Evolutionary conservation across 1,139 yeast species (phyloP), one percentile per base, ranked within the genome.

Genomic region (Wickerhamomyces sp.): DNA sequence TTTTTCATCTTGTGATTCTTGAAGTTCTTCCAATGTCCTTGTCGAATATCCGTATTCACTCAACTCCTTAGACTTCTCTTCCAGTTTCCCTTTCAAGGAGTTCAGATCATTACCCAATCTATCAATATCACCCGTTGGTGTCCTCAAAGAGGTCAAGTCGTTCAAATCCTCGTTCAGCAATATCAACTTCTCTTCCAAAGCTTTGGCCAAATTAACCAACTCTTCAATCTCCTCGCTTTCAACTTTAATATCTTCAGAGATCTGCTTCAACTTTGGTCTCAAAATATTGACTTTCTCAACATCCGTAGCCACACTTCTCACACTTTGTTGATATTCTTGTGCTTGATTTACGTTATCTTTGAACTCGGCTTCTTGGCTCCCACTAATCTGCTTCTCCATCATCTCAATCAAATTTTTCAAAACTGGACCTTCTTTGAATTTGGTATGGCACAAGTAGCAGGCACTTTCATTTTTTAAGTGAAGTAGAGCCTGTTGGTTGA

Each of bases 371-470:
- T 55, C 62, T 38, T 52, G 51, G 5, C 46, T 49, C 4, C 49
- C 50, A 37, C 54, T 54, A 0, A 66, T 59, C 37, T 58, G 57
- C 3, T 44, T 41, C 22, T 53, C 45, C 31, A 66, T 31, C 46
- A 60, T 57, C 44, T 57, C 38, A 50, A 67, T 35, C 52, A 73
- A 40, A 16, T 41, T 46, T 7, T 49, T 36, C 8, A 52, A 30
- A 8, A 65, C 67, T 0, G 62, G 55, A 5, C 53, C 42, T 3
- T 62, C 62, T 25, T 70, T 72, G 57, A 84, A 83, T 16, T 66
- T 60, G 34, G 93, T 61, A 26, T 74, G 71, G 53, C 95, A 85
- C 33, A 85, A 59, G 28, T 78, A 63, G 53, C 95, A 85, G 36
- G 70, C 66, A 25, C 76, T 67, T 13, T 68, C 68, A 6, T 54